phyloP scores from a whole-genome alignment of 2,329 filamentous ascomycete species.

The Aspergillus sp. region DNA sequence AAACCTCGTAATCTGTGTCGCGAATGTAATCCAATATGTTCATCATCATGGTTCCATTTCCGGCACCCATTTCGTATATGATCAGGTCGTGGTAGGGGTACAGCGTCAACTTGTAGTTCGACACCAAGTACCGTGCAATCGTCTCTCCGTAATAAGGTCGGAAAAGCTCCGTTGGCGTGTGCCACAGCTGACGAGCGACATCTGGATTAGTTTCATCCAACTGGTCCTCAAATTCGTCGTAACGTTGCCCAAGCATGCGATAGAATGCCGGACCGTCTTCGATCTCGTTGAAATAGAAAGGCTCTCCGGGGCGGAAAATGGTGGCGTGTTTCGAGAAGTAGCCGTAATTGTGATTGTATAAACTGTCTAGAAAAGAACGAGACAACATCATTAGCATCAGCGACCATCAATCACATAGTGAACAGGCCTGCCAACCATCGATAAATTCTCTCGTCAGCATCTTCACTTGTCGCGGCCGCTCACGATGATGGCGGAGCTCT shows the following conservation, averaged over 20 bases:
- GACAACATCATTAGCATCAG: slow-evolving; percentile 1
- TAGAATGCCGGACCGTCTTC: slow-evolving; percentile 86
- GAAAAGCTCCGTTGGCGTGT: slow-evolving; percentile 97
- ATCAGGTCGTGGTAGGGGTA: slow-evolving; percentile 96
- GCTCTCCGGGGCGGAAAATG: slow-evolving; percentile 89
- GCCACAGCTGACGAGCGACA: slow-evolving; percentile 89
- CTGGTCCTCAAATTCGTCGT: slow-evolving; percentile 84
- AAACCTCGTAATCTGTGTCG: slow-evolving; percentile 84
- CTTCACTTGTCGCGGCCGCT: slow-evolving; percentile 84
- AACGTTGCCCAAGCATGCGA: slow-evolving; percentile 71
- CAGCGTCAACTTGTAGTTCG: slow-evolving; percentile 91
- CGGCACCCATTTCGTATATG: slow-evolving; percentile 98
- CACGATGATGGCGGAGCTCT: slow-evolving; percentile 69
- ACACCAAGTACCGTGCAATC: slow-evolving; percentile 91
- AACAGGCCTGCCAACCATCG: slow-evolving; percentile 64
- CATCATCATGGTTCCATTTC: slow-evolving; percentile 95
- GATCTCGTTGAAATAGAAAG: slow-evolving; percentile 82
- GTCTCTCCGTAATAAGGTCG: slow-evolving; percentile 95
- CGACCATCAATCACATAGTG: not conserved
- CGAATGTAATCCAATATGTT: slow-evolving; percentile 98
- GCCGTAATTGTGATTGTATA: slow-evolving; percentile 93
- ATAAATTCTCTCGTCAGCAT: slow-evolving; percentile 98
- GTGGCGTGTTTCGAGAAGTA: slow-evolving; percentile 97
- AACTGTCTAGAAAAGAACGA: slow-evolving; percentile 64
- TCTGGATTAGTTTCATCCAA: slow-evolving; percentile 73